Base-by-base conservation (phyloP, 768 basidiomycete species). In the Pleurotus eryngii region DNA sequence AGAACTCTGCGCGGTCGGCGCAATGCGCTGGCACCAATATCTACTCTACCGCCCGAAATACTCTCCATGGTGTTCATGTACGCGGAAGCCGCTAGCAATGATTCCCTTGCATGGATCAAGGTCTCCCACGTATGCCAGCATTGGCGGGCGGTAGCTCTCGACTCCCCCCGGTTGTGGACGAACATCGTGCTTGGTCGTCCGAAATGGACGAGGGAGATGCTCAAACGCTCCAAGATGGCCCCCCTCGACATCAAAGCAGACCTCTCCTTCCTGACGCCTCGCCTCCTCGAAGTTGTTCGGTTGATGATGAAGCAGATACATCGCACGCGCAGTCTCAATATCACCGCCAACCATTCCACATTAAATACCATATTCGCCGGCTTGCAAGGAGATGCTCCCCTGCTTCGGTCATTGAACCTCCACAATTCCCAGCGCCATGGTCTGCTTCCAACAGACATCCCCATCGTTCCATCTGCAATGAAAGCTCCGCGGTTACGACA, bases 61-160 rank as follows among this genome's bases (percentile, higher is more conserved):
- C 68, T 80, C 1, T 68, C 67, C 37, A 70, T 64, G 45, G 70
- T 81, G 26, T 79, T 80, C 59, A 42, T 64, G 20, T 50, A 56
- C 49, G 18, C 20, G 6, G 30, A 35, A 35, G 51, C 53, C 39
- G 49, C 58, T 30, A 18, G 51, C 11, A 51, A 59, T 38, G 57
- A 45, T 58, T 20, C 46, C 15, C 57, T 70, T 17, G 58, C 61
- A 17, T 77, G 76, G 75, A 72, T 77, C 43, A 67, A 63, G 39
- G 64, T 76, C n/a, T 71, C 68, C 43, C 74, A 76, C 56, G 68
- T 76, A n/a, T 75, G 68, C 50, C 68, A 68, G 3, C 71, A 76
- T 50, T 81, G 79, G 78, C 74, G 80, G 22, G 59, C 71, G 0
- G 72, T 80, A 3, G 77, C 78, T 4, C 57, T 81, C 12, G 69